Conservation (phyloP, 305 asterid species). For the Solanum hybrid region DNA sequence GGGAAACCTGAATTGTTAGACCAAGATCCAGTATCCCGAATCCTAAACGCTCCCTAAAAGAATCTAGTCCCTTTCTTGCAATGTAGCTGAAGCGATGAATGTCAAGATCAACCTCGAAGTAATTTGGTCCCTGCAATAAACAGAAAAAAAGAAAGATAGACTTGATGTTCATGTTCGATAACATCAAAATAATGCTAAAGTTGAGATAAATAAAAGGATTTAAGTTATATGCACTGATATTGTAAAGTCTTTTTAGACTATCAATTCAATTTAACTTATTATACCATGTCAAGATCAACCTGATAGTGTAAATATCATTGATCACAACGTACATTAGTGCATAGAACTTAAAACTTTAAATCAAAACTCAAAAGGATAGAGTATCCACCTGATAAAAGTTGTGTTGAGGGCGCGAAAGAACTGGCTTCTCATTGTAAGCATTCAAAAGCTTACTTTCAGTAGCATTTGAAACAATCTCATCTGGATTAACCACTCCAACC, state of each 20-base stretch:
- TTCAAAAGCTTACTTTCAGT: constrained; percentile 71
- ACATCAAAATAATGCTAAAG: background rate
- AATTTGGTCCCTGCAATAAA: constrained; percentile 57
- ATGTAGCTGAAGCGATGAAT: constrained; percentile 92
- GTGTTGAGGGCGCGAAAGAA: constrained; percentile 95
- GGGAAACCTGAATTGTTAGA: constrained; percentile 72
- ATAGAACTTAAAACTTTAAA: background rate
- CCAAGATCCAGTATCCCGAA: constrained; percentile 71
- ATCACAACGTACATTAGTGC: background rate
- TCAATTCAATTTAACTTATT: background rate
- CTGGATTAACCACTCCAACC: constrained; percentile 80
- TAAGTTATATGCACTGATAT: background rate
- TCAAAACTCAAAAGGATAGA: background rate
- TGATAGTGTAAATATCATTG: background rate
- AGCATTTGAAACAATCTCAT: constrained; percentile 68
- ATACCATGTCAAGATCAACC: background rate
- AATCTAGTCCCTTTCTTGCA: constrained; percentile 87
- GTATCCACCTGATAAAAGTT: constrained; percentile 55
- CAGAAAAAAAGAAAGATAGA: background rate
- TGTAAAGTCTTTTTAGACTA: background rate
- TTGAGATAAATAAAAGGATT: background rate
- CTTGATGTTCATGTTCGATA: background rate
- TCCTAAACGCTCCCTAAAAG: constrained; percentile 68
- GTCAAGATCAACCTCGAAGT: constrained; percentile 89
- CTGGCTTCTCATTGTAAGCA: constrained; percentile 87